phyloP scores from a whole-genome alignment of 352 stramenopile genomes.

The Globisporangium solare region DNA sequence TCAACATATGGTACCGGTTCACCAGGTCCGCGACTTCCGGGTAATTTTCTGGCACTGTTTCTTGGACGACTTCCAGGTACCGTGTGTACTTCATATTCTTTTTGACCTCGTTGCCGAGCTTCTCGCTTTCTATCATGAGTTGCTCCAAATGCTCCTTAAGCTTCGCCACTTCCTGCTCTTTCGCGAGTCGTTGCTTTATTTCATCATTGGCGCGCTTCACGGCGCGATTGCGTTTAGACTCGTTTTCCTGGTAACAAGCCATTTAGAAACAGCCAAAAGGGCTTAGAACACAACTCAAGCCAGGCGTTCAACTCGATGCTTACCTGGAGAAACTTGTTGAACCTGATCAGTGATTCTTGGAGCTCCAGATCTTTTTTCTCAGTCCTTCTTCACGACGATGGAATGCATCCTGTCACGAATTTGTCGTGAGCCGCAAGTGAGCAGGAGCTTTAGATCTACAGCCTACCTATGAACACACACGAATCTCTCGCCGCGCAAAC shows the following conservation, averaged over 20 bases:
- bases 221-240: slow-evolving; percentile 91
- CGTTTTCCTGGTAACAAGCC: slow-evolving; percentile 76
- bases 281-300: slow-evolving; percentile 13
- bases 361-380: slow-evolving; percentile 93
- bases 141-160: slow-evolving; percentile 69
- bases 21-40: slow-evolving; percentile 89
- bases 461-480: no score
- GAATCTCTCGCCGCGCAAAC: slow-evolving; percentile 74
- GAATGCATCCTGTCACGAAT: slow-evolving; percentile 75
- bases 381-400: slow-evolving; percentile 90
- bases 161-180: slow-evolving; percentile 83
- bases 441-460: neutral
- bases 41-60: slow-evolving; percentile 89
- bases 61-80: slow-evolving; percentile 88
- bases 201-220: slow-evolving; percentile 90
- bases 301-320: neutral
- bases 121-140: slow-evolving; percentile 64
- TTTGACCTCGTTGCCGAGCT: slow-evolving; percentile 55
- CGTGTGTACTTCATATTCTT: slow-evolving; percentile 86
- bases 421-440: neutral
- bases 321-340: slow-evolving; percentile 91
- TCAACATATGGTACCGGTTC: slow-evolving; percentile 90
- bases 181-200: slow-evolving; percentile 86
- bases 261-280: slow-evolving; percentile 9
- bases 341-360: slow-evolving; percentile 95